phyloP scores from a whole-genome alignment of 495 filamentous ascomycete species.

The Evernia prunastri region DNA sequence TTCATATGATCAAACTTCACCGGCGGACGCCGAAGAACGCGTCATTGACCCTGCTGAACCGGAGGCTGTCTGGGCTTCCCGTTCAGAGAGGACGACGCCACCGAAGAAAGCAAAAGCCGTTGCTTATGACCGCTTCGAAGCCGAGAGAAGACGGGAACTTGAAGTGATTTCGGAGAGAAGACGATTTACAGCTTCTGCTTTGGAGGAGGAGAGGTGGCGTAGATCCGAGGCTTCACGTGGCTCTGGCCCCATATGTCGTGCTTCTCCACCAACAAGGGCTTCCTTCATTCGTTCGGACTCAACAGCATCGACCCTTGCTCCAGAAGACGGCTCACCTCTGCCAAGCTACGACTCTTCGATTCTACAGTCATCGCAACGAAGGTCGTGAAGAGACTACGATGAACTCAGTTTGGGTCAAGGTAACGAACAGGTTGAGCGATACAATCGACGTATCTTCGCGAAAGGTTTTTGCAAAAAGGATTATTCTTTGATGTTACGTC shows the following conservation, averaged over 20 bases:
- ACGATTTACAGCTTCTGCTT: background rate
- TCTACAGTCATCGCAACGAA: background rate
- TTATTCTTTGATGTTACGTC: no score
- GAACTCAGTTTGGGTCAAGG: background rate
- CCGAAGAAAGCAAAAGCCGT: background rate
- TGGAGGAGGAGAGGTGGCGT: conserved; percentile 10
- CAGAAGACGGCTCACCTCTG: background rate
- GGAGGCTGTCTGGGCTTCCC: background rate
- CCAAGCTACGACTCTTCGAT: conserved; percentile 10
- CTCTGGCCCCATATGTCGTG: background rate
- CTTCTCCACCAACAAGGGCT: background rate
- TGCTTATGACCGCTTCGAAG: background rate
- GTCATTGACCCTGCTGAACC: conserved; percentile 3
- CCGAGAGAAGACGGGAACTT: background rate
- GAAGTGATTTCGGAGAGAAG: background rate
- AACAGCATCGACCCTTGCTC: background rate
- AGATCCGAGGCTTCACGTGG: conserved; percentile 3
- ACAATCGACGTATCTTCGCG: background rate
- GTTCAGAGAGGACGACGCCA: background rate
- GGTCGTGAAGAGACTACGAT: background rate
- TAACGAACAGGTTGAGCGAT: no score
- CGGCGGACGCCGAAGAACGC: conserved; percentile 1
- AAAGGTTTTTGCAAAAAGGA: background rate
- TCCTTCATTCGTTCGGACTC: background rate
- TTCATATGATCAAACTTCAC: conserved; percentile 13